These are phyloP conservation scores for Jaapia argillacea DNA, from an alignment of 768 basidiomycete species.

Conservation along the genomic window DNA sequence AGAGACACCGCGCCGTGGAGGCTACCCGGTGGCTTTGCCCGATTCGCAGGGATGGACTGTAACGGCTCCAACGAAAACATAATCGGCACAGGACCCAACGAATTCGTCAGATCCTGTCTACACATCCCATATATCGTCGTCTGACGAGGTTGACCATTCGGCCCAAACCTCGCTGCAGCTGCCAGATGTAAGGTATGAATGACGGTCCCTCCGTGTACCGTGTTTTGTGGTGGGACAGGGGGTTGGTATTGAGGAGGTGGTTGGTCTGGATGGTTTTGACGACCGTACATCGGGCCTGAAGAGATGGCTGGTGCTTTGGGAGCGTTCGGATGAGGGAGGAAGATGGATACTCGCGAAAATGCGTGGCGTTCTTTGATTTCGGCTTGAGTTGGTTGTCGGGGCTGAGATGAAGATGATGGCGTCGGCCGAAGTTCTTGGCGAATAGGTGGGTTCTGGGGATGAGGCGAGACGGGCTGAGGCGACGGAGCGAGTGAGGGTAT, in stretches of 20 bases:
- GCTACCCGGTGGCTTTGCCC: no score
- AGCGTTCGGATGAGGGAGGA: conserved; percentile 46
- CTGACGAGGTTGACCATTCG: conserved; percentile 20
- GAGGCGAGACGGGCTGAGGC: no score
- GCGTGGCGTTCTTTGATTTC: no score
- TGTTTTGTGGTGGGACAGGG: conserved; percentile 5
- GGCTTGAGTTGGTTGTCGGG: conserved; percentile 42
- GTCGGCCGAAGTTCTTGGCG: no score
- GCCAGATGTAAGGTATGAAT: conserved; percentile 15
- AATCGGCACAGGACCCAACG: conserved; percentile 53
- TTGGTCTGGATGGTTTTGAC: conserved; percentile 14
- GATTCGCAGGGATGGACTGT: conserved; percentile 19
- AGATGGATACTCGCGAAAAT: conserved; percentile 53
- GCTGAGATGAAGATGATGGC: no score
- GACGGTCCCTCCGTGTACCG: conserved; percentile 10
- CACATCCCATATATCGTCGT: conserved; percentile 57
- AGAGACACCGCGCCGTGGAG: no score
- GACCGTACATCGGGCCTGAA: conserved; percentile 55
- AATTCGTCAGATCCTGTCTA: conserved; percentile 35
- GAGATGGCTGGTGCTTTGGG: conserved; percentile 27
- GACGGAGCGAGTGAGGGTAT: no score
- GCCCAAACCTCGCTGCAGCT: conserved; percentile 7
- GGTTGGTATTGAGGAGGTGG: conserved; percentile 7
- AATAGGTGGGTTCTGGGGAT: no score
- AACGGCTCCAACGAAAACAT: conserved; percentile 46